Conservation (phyloP, 2,329 filamentous ascomycete genomes). For the Ambrosiella beaveri region DNA sequence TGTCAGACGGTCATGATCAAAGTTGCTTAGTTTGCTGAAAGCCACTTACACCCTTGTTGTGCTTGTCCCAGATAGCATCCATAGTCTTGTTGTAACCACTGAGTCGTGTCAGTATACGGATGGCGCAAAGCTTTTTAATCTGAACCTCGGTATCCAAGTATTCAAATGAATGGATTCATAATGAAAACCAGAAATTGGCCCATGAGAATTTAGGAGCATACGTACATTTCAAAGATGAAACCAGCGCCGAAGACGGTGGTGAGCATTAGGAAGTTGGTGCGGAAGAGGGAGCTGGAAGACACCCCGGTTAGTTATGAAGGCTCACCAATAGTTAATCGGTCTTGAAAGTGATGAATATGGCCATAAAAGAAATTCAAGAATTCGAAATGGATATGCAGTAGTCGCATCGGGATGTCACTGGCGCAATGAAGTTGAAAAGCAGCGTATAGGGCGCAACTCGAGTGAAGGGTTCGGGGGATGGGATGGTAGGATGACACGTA, state of each 20-base stretch:
- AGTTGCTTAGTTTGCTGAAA: not conserved
- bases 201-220: constrained; percentile 14
- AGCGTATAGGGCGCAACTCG: too few relatives aligned
- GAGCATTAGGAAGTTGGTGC: constrained; percentile 77
- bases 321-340: not conserved
- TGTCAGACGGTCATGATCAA: not conserved
- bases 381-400: too few relatives aligned
- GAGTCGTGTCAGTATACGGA: not conserved
- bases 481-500: too few relatives aligned
- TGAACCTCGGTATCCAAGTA: not conserved
- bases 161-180: not conserved
- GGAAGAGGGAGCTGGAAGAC: constrained; percentile 54
- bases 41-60: constrained; percentile 76
- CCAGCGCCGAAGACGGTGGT: constrained; percentile 70
- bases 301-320: not conserved
- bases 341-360: not conserved
- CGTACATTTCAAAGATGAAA: constrained; percentile 89
- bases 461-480: too few relatives aligned
- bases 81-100: constrained; percentile 72
- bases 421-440: too few relatives aligned
- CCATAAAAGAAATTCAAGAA: not conserved
- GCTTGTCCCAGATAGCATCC: constrained; percentile 74
- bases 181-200: not conserved
- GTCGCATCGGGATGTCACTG: too few relatives aligned
- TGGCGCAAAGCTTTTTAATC: not conserved